Conservation (phyloP, 495 filamentous ascomycete species). For the Neurospora sp. region DNA sequence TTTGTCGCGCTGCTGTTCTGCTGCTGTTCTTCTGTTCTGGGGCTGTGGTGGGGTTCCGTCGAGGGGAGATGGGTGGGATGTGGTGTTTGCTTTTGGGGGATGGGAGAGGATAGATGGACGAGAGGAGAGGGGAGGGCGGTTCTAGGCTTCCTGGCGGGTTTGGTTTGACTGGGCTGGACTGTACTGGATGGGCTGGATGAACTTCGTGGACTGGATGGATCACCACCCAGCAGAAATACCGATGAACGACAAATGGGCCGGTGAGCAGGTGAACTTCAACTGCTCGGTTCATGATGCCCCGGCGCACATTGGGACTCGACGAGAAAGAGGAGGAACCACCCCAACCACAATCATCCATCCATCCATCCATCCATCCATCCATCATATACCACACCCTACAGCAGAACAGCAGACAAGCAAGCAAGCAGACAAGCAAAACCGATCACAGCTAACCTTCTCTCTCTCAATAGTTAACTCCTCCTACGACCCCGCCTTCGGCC, state of each 20-base stretch:
- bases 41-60: background rate
- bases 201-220: background rate
- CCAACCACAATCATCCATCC: background rate
- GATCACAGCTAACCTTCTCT: background rate
- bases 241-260: background rate
- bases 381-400: background rate
- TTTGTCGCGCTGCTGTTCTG: background rate
- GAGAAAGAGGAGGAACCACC: background rate
- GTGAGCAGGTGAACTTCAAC: background rate
- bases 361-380: background rate
- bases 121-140: background rate
- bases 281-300: background rate
- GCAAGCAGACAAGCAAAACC: background rate
- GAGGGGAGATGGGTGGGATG: background rate
- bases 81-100: background rate
- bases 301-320: background rate
- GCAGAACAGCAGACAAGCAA: background rate
- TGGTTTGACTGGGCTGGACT: background rate
- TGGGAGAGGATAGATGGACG: too few species aligned
- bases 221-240: background rate
- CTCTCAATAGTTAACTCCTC: conserved; percentile 59
- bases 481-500: conserved; percentile 66
- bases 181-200: too few species aligned
- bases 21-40: background rate
- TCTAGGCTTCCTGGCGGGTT: background rate